Evolutionary conservation across 2,329 filamentous ascomycete species (phyloP), one percentile per base, ranked within the genome.

Genomic region (Xylariaceae sp.): DNA sequence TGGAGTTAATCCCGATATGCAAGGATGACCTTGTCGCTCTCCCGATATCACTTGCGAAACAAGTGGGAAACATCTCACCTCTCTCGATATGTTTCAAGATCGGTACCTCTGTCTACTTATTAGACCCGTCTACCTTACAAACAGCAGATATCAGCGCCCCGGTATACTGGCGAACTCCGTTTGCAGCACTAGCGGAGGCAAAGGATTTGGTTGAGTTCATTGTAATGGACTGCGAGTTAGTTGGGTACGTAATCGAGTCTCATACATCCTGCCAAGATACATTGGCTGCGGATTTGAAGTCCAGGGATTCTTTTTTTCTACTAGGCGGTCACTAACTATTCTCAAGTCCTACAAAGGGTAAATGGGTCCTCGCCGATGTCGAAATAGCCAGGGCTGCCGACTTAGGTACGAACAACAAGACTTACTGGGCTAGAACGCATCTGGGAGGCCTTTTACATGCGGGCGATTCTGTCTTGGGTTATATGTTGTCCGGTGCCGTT

Each of bases 11-110:
- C 30, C 94, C 94, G 1, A 91, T 99, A 48, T 97, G 94, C 78
- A 96, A 96, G 72, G 94, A 99, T 65, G 94, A 99, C 68, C 77
- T 99, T 31, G 89, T 99, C n/a, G 91, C 89, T 1, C 76, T 99
- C 37, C 94, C 94, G 0, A 85, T 96, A 60, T 91, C 90, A 63
- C 77, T 97, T 56, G 94, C 94, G 11, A 94, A 91, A 71, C 84
- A 86, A 53, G 77, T 88, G 50, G 91, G 94, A 60, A 96, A 96
- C 71, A 95, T 97, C 65, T 81, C 85, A 1, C 94, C 94, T 2
- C 77, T 99, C 39, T 83, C 87, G 1, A 77, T 99, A 39, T 97
- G 94, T 76, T 83, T 91, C 71, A 83, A 88, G 62, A 85, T 99
- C 53, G 92, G 94, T 59, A 97, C 91, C 2, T 83, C 90, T 0